phyloP scores from a whole-genome alignment of 2,329 filamentous ascomycete species.

The Neospermospora avenae region DNA sequence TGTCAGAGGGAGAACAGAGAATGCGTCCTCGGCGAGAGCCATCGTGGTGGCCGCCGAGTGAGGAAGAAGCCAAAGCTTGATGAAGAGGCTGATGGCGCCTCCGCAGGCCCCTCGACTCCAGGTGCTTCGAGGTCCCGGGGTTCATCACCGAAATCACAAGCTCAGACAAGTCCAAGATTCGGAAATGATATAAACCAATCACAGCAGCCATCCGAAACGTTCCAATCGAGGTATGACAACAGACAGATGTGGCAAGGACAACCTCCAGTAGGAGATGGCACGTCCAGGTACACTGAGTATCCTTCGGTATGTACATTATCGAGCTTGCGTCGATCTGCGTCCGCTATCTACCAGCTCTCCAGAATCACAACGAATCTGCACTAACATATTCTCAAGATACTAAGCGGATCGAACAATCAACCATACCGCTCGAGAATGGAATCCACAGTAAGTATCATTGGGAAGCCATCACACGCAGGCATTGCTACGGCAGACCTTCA shows the following conservation, averaged over 20 bases:
- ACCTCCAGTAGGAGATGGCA: constrained; percentile 21
- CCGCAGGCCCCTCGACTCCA: not conserved
- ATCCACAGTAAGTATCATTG: constrained; percentile 20
- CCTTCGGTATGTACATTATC: constrained; percentile 19
- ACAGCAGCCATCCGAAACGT: constrained; percentile 16
- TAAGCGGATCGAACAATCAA: constrained; percentile 16
- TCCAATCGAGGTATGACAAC: constrained; percentile 23
- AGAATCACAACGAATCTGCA: not conserved
- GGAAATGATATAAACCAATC: constrained; percentile 7
- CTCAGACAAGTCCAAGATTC: constrained; percentile 3
- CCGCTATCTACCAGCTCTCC: not conserved
- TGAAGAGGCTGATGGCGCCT: constrained; percentile 8
- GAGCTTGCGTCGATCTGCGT: too few relatives aligned
- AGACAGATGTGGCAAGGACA: constrained; percentile 23
- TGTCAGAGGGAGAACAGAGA: constrained; percentile 34
- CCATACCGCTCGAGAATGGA: constrained; percentile 19
- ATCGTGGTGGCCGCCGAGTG: constrained; percentile 34
- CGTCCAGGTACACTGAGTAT: constrained; percentile 23
- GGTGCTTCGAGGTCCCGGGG: not conserved
- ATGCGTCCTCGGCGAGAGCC: constrained; percentile 34
- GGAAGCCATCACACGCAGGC: constrained; percentile 26
- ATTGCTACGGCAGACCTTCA: constrained; percentile 34
- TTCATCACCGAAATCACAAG: constrained; percentile 5
- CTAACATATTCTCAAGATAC: constrained; percentile 18
- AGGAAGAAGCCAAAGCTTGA: constrained; percentile 33